Percentiles rank a stretch among this genome's conserved stretches.
phyloP scores from a whole-genome alignment of 108 stramenopile genomes.

The Discostella pseudostelligera region DNA sequence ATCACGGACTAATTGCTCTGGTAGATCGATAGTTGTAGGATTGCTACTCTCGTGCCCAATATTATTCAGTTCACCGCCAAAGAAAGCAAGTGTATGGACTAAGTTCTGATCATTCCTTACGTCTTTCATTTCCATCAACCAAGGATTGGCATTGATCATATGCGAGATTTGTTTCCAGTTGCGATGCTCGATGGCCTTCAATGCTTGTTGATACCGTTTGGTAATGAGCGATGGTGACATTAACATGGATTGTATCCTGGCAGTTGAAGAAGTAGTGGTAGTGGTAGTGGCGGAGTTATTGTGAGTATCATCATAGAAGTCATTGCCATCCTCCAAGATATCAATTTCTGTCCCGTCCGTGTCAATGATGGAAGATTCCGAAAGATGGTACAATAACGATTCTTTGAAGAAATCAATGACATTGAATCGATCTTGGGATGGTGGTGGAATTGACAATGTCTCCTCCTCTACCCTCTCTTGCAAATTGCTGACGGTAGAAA shows the following conservation, averaged over 20 bases:
- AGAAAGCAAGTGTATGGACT: slow-evolving; percentile 77
- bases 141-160: slow-evolving; percentile 79
- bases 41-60: slow-evolving; percentile 16
- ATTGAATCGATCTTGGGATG: slow-evolving; percentile 9
- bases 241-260: slow-evolving; percentile 49
- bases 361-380: slow-evolving; percentile 62
- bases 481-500: too few species aligned
- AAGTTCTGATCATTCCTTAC: slow-evolving; percentile 76
- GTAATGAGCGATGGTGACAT: slow-evolving; percentile 81
- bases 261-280: not conserved
- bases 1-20: slow-evolving; percentile 52
- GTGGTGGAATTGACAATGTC: too few species aligned
- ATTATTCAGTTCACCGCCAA: slow-evolving; percentile 50
- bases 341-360: slow-evolving; percentile 66
- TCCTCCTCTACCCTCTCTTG: too few species aligned
- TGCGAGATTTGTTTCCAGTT: slow-evolving; percentile 80
- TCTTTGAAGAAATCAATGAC: slow-evolving; percentile 31
- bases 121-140: slow-evolving; percentile 87
- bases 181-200: slow-evolving; percentile 67
- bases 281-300: too few species aligned
- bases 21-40: slow-evolving; percentile 28
- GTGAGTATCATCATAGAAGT: slow-evolving; percentile 27
- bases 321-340: slow-evolving; percentile 24
- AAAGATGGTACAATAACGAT: slow-evolving; percentile 14
- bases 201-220: slow-evolving; percentile 78